Evolutionary conservation across 1,284 basidiomycete species (phyloP).

Genomic region (Rhodofomes roseus): DNA sequence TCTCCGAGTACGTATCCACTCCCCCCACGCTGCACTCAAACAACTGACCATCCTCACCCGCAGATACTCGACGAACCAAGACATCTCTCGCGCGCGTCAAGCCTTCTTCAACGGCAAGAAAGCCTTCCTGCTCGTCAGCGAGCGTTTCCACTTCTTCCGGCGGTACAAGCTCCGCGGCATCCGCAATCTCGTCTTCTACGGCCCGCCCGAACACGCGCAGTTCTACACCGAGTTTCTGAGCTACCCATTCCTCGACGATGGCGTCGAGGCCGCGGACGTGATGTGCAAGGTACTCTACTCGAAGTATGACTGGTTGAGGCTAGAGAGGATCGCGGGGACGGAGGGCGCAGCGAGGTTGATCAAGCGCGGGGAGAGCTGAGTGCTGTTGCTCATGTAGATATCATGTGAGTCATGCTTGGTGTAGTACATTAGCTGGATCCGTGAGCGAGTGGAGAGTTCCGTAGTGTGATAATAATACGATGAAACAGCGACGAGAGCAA

Average conservation of each 20-base stretch:
- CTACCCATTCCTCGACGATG: conserved; percentile 82
- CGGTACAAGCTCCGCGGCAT: conserved; percentile 88
- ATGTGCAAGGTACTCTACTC: conserved; percentile 78
- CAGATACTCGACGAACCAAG: conserved; percentile 90
- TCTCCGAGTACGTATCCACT: conserved; percentile 77
- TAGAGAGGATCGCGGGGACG: conserved; percentile 79
- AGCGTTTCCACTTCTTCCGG: conserved; percentile 97
- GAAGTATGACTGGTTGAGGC: conserved; percentile 82
- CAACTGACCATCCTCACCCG: background rate
- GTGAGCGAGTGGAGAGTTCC: background rate
- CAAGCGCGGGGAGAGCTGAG: conserved; percentile 21
- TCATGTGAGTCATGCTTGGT: too few species aligned
- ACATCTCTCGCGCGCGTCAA: conserved; percentile 90
- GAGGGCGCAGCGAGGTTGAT: conserved; percentile 48
- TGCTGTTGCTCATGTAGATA: background rate
- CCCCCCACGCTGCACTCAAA: background rate
- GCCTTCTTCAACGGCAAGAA: conserved; percentile 90
- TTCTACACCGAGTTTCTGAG: conserved; percentile 90
- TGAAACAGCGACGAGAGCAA: background rate
- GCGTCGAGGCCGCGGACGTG: conserved; percentile 76
- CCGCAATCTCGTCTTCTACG: conserved; percentile 91
- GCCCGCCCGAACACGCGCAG: conserved; percentile 83
- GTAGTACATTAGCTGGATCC: background rate
- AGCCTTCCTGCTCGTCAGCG: conserved; percentile 86
- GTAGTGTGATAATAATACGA: background rate